A percentile compares a stretch with the other conserved stretches of the same genome.
phyloP scores from a whole-genome alignment of 1,284 basidiomycete genomes.

The Ceratobasidium sp. region DNA sequence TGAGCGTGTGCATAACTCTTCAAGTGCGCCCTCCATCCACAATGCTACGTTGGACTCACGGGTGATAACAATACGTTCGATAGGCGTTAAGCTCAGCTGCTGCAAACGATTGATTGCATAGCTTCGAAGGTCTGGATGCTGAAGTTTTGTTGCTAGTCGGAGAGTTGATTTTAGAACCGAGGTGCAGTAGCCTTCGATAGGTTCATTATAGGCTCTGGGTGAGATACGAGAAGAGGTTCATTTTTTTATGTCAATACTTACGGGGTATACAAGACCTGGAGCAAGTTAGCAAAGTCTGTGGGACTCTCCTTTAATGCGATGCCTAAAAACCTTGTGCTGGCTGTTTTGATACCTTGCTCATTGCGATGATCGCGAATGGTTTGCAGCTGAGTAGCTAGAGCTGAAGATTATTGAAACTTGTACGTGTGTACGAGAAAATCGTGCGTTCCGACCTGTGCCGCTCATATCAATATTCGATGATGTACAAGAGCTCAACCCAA shows the following conservation, averaged over 20 bases:
- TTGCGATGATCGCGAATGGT: too few species aligned
- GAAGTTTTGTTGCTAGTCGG: not conserved
- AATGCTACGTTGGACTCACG: not conserved
- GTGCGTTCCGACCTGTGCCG: not conserved
- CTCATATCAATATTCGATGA: too few species aligned
- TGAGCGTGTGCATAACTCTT: slow-evolving; percentile 1
- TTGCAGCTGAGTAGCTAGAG: too few species aligned
- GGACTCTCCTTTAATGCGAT: not conserved
- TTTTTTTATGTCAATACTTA: not conserved
- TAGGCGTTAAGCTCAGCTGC: not conserved
- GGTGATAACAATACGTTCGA: slow-evolving; percentile 3
- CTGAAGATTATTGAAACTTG: not conserved
- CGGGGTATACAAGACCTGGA: not conserved
- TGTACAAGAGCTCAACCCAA: too few species aligned
- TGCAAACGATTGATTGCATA: not conserved
- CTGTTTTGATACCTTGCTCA: too few species aligned
- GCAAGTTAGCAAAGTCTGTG: slow-evolving; percentile 1
- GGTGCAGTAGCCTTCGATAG: not conserved
- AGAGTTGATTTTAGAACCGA: not conserved
- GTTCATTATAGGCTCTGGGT: not conserved
- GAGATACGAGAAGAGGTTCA: not conserved
- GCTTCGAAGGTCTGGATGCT: not conserved
- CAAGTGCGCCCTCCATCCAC: not conserved
- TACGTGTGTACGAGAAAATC: not conserved
- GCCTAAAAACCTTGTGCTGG: too few species aligned